Base-by-base conservation (phyloP, 352 stramenopile genomes). In the Pythium brachiatum region DNA sequence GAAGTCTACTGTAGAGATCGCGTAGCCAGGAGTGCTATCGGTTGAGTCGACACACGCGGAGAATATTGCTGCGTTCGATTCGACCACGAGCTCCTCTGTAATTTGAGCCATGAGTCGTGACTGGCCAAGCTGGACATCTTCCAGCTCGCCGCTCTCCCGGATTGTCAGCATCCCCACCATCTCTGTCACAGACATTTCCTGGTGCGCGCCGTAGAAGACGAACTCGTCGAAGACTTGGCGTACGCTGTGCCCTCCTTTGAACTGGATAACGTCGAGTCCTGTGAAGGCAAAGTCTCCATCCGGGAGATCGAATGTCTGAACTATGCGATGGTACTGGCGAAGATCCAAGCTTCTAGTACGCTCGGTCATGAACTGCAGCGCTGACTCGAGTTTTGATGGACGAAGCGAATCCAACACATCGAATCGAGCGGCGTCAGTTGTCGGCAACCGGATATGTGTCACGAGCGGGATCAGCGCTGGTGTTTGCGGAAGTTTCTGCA, bases 171-270 rank as follows among this genome's bases (percentile, higher is more conserved):
- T 52, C 21, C 64, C 64, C 1, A 67, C 36, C 16, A 31, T 50
- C 53, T 71, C 64, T 12, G 64, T 68, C 31, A 71, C 59, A 15
- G 26, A 64, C 34, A 71, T 71, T 18, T 71, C 64, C 16, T 67
- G 57, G 39, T 52, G 50, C 16, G 48, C 16, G 5, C 66, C 31
- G 27, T 62, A 71, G 15, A 46, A 29, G 12, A 53, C 44, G 21
- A 60, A 52, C 34, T 59, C 64, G 7, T 71, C 64, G 43, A 53
- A 71, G 20, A 71, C 64, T 53, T 71, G 57, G 11, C 54, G 53
- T 13, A 71, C 57, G 41, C 53, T 71, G 48, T 66, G 26, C 18
- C 59, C 64, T 3, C 38, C 60, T 7, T 21, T 52, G 32, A 71
- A 71, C 3, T 38, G 52, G 18, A 44, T 65, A 7, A 60, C 32